A percentile compares a stretch with the other conserved stretches of the same genome.
phyloP scores from a whole-genome alignment of 441 rosid genomes.

The Metrosideros polymorpha region DNA sequence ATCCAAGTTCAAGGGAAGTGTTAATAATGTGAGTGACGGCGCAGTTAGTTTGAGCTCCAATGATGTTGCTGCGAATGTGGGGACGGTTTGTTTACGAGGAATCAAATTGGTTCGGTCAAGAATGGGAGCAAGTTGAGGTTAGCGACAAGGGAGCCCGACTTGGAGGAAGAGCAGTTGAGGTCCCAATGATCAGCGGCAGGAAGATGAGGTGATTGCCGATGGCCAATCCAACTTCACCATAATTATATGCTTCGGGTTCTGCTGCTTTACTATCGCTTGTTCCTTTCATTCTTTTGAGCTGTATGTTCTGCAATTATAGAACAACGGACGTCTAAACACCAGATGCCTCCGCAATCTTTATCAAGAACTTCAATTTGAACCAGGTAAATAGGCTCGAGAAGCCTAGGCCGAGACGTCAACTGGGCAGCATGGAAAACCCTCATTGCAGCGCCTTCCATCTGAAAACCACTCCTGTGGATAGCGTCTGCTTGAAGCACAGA shows the following conservation, averaged over 20 bases:
- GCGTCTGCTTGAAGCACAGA: conserved; percentile 44
- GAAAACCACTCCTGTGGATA: conserved; percentile 43
- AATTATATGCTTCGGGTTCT: neutral
- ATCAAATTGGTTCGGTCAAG: neutral
- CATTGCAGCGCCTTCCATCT: conserved; percentile 33
- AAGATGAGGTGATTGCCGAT: neutral
- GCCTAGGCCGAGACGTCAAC: conserved; percentile 35
- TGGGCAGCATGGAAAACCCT: conserved; percentile 37
- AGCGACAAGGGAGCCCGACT: neutral
- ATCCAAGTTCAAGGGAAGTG: neutral
- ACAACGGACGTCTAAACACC: neutral
- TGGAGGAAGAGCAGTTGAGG: neutral
- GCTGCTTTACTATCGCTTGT: neutral
- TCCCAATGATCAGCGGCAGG: neutral
- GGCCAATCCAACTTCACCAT: neutral
- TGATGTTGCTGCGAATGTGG: neutral
- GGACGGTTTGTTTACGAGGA: neutral
- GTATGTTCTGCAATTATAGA: neutral
- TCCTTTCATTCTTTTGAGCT: neutral
- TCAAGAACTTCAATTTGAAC: conserved; percentile 22
- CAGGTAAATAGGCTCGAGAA: conserved; percentile 17
- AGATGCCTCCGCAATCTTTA: conserved; percentile 20
- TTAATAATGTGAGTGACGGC: neutral
- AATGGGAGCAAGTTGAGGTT: neutral
- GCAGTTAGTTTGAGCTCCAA: neutral